Conservation (phyloP, 164 flowering plant genomes). For the Annona cherimola region DNA sequence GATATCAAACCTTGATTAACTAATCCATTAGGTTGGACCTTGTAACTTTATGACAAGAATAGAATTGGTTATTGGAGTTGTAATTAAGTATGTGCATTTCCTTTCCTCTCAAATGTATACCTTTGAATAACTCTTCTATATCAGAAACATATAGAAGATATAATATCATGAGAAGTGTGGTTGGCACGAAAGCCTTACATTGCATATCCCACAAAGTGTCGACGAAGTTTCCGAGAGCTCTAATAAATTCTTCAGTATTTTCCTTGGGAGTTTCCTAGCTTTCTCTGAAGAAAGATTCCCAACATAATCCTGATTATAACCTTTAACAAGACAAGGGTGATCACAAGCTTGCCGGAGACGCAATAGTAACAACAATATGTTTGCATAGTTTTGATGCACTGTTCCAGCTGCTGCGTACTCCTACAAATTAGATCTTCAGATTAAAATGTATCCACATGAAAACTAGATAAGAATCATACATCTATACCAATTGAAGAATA, state of each 20-base stretch:
- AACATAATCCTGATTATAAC: constrained; percentile 49
- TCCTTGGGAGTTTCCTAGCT: constrained; percentile 75
- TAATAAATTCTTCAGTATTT: constrained; percentile 44
- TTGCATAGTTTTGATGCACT: constrained; percentile 93
- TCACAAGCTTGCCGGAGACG: constrained; percentile 99
- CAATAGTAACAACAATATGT: constrained; percentile 89
- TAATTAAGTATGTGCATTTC: no score
- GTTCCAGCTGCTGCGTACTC: constrained; percentile 97
- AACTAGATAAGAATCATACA: neutral
- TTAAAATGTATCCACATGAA: neutral
- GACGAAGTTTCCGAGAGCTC: constrained; percentile 62
- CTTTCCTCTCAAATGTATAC: no score
- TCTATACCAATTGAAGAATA: neutral
- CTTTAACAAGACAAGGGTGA: constrained; percentile 86
- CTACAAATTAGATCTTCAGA: constrained; percentile 28
- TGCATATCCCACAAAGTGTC: constrained; percentile 85
- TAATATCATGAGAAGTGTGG: neutral
- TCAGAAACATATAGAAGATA: neutral
- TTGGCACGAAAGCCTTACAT: constrained; percentile 40
- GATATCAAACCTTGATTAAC: no score
- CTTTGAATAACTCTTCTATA: no score
- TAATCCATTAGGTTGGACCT: no score
- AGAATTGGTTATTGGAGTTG: no score
- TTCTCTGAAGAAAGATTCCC: constrained; percentile 53
- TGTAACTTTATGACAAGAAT: no score